These are phyloP conservation scores for Gynostemma pentaphyllum DNA, from an alignment of 306 rosid species.

Conservation along the genomic window DNA sequence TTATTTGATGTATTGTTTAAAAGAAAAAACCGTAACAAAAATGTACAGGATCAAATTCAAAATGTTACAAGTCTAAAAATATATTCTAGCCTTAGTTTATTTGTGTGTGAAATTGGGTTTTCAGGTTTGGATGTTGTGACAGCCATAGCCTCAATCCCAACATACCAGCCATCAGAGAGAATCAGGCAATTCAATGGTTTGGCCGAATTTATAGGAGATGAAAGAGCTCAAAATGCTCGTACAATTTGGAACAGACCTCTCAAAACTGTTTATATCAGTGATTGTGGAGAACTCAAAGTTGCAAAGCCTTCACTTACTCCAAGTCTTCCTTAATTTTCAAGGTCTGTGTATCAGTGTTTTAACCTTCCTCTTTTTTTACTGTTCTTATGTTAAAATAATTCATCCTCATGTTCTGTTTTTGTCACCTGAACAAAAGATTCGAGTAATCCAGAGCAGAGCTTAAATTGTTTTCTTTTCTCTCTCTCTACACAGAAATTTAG, in stretches of 20 bases:
- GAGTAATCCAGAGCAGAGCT: neutral
- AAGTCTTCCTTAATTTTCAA: constrained; percentile 50
- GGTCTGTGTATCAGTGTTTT: neutral
- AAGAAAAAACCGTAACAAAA: too few species aligned
- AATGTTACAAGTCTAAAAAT: too few species aligned
- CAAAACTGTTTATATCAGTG: constrained; percentile 63
- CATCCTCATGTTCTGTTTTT: neutral
- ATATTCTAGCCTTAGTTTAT: too few species aligned
- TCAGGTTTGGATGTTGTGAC: constrained; percentile 86
- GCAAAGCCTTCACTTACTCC: constrained; percentile 82
- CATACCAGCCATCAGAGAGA: constrained; percentile 62
- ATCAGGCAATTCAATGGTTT: constrained; percentile 81
- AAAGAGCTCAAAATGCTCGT: constrained; percentile 84
- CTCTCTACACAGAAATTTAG: too few species aligned
- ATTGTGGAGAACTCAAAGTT: constrained; percentile 77
- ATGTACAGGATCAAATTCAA: too few species aligned
- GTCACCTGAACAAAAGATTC: neutral
- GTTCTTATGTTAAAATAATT: neutral
- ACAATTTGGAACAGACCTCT: constrained; percentile 75
- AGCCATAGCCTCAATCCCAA: constrained; percentile 66
- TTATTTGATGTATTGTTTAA: too few species aligned
- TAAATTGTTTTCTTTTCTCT: too few species aligned
- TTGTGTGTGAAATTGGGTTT: neutral
- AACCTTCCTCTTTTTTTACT: neutral
- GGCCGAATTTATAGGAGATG: constrained; percentile 76